Percentiles rank a stretch among this genome's conserved stretches.
These are phyloP conservation scores for Cladophialophora bantiana DNA, from an alignment of 2,329 filamentous ascomycete genomes.

Conservation along the genomic window DNA sequence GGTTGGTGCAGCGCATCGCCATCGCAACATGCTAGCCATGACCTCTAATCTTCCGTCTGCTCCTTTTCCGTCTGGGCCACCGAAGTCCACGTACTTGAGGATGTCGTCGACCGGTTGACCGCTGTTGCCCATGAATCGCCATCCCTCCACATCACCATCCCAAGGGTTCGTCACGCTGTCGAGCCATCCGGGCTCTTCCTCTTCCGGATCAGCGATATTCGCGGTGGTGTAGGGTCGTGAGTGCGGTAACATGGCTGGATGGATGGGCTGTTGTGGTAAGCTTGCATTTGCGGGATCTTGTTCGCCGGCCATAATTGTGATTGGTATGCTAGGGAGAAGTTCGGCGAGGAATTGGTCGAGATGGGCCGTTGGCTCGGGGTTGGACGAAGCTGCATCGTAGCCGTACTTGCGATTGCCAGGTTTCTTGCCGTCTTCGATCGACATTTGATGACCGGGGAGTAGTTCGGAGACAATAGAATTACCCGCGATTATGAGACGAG, in stretches of 20 bases:
- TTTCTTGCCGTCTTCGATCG: constrained; percentile 56
- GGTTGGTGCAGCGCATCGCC: constrained; percentile 89
- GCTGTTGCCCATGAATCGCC: constrained; percentile 82
- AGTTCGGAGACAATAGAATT: constrained; percentile 64
- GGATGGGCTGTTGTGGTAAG: constrained; percentile 90
- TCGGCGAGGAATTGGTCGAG: constrained; percentile 83
- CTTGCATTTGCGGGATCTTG: constrained; percentile 87
- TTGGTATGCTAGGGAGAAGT: constrained; percentile 82
- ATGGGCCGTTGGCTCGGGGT: constrained; percentile 80
- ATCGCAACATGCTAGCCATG: constrained; percentile 93
- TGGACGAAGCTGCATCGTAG: constrained; percentile 89
- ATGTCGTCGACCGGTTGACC: constrained; percentile 95
- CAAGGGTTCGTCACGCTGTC: constrained; percentile 92
- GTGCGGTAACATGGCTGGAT: constrained; percentile 86
- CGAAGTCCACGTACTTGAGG: constrained; percentile 79
- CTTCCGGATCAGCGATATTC: constrained; percentile 50
- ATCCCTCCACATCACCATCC: constrained; percentile 89
- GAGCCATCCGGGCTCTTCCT: constrained; percentile 72
- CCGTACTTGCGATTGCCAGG: constrained; percentile 79
- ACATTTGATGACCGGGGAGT: constrained; percentile 41
- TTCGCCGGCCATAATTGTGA: constrained; percentile 85
- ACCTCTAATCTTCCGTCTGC: constrained; percentile 72
- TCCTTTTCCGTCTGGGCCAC: constrained; percentile 40
- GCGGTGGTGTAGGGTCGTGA: constrained; percentile 69
- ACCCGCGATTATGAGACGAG: constrained; percentile 86